Evolutionary conservation across 2,329 filamentous ascomycete species (phyloP), one percentile per base, ranked within the genome.

Genomic region (Leptoxyphium fumago): DNA sequence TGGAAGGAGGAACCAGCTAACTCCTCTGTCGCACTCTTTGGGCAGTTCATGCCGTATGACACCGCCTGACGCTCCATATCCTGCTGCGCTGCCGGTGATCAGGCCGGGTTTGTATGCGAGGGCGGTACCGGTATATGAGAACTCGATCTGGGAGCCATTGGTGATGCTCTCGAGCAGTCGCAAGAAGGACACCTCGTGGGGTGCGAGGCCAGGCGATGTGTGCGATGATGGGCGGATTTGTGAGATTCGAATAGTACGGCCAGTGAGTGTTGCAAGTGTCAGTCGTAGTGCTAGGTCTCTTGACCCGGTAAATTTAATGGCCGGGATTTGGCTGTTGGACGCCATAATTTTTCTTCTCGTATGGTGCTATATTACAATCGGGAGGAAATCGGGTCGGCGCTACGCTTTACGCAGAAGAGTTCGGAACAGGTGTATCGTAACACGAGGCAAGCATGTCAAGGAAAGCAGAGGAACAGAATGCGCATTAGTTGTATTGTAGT

Each of bases 91-190:
- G 48, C 91, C 91, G 0, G 86, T 91, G 56, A 98, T 93, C 36
- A 98, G 71, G 30, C 91, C 91, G 0, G 91, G 91, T 52, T 84
- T 82, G 67, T 93, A 98, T 32, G 88, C 81, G 45, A 98, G 76
- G 1, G 86, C 88, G 0, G 91, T 96, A 60, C 91, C 91, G 1
- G 87, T 95, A 67, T 94, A 91, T 10, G 87, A 94, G 54, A 98
- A 94, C 58, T 95, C 88, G 67, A 96, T 86, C 45, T 83, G 80
- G 46, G 84, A 84, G 66, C 91, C 91, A 71, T 98, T 98, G 58
- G 91, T 98, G 56, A 98, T 74, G 53, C 85, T 76, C 64, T 96
- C 91, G 58, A 98, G 80, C 14, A 98, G 82, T 45, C 91, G 88
- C 29, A 98, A 75, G 64, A 98, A 89, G 40, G 91, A 96, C 56